phyloP scores from a whole-genome alignment of 129 eudicot species.

The Centella asiatica region DNA sequence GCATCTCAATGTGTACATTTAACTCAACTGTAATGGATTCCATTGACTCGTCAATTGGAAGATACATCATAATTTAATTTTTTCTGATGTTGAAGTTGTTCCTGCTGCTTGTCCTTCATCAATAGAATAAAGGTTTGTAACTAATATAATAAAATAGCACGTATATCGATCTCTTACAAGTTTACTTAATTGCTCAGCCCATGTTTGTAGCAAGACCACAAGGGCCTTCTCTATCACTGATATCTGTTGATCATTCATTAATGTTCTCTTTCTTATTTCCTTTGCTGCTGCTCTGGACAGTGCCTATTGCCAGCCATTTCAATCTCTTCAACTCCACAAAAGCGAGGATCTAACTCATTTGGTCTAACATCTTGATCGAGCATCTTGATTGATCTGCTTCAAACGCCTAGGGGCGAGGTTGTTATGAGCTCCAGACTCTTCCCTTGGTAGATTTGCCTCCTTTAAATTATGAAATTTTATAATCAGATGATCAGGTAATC shows the following conservation, averaged over 20 bases:
- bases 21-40: no score
- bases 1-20: no score
- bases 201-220: slow-evolving; percentile 29
- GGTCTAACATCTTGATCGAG: slow-evolving; percentile 40
- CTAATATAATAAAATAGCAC: neutral
- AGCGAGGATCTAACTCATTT: slow-evolving; percentile 36
- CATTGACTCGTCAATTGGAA: no score
- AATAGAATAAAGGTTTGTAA: neutral
- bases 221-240: slow-evolving; percentile 64
- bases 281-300: slow-evolving; percentile 57
- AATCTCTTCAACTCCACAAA: slow-evolving; percentile 13
- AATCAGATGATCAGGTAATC: no score
- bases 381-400: slow-evolving; percentile 25
- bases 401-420: slow-evolving; percentile 12
- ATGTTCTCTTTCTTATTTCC: slow-evolving; percentile 75
- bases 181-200: slow-evolving; percentile 68
- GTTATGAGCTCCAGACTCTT: no score
- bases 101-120: no score
- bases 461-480: no score
- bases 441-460: no score
- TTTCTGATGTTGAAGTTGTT: no score
- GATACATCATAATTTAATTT: no score
- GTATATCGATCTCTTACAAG: slow-evolving; percentile 47
- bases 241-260: slow-evolving; percentile 76
- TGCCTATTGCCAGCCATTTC: slow-evolving; percentile 37